Evolutionary conservation across 2,329 filamentous ascomycete species (phyloP), one percentile per base, ranked within the genome.

Genomic region (Penicillium sp.): DNA sequence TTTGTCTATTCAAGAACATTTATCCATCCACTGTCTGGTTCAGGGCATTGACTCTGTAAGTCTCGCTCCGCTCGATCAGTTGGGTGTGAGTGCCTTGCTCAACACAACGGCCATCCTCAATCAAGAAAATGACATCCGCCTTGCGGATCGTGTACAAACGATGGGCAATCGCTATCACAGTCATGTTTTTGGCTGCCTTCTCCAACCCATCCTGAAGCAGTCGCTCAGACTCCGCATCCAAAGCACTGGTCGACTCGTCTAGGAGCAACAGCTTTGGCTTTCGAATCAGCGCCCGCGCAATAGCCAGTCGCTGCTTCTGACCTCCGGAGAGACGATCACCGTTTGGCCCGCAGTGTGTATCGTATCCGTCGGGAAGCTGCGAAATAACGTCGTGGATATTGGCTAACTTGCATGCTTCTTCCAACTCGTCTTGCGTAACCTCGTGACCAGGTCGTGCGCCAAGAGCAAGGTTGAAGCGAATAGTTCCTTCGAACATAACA

Each of bases 51-150:
- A 68, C 65, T 44, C 68, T 64, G 52, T 76, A 76, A 42, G 65
- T 68, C 32, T 73, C 72, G 41, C 64, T 70, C 18, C 65, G 54
- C 51, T 61, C 70, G 42, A 87, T 72, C 59, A 88, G 72, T 65
- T 87, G 82, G 3, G 77, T 75, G 65, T 88, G 84, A 21, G 79
- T 80, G n/a, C 87, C 85, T 48, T 76, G 72, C 65, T 88, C 85
- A 2, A 84, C 77, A 46, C 87, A 80, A 31, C 67, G 80, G 1
- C 88, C 86, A 54, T 84, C 80, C 32, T 88, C 87, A 40, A 93
- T 82, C 4, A 92, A 86, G 63, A 88, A 91, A 46, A 92, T 92
- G 18, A 87, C 77, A 67, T 93, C 86, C 3, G 89, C 88, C 62
- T 90, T 86, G 67, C 88, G 87, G 29, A 75, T 73, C 5, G 73